Conservation (phyloP, 2,329 filamentous ascomycete species). For the Venturia oleaginea region DNA sequence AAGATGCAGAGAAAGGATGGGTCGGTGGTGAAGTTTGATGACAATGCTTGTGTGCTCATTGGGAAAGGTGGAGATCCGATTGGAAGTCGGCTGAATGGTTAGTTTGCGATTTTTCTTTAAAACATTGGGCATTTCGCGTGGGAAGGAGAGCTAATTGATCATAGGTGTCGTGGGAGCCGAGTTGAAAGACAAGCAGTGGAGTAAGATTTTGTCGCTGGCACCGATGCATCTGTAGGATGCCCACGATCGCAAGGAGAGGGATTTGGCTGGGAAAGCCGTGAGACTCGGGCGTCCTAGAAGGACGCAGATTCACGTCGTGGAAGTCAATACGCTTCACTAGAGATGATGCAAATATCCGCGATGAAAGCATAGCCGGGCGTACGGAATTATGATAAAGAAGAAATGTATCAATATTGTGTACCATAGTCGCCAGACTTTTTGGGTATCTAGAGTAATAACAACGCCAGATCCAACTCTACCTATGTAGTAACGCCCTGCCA, state of each 20-base stretch:
- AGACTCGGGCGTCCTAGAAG: not conserved
- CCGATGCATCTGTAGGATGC: conserved; percentile 50
- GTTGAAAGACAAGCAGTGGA: conserved; percentile 88
- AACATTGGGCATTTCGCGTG: too few relatives aligned
- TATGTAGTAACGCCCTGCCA: not conserved
- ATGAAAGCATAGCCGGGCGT: not conserved
- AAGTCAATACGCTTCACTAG: not conserved
- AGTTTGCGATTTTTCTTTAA: conserved; percentile 20
- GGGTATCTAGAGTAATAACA: conserved; percentile 6
- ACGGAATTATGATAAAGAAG: not conserved
- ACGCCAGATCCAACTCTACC: not conserved
- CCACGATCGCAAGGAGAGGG: not conserved
- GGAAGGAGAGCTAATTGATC: too few relatives aligned
- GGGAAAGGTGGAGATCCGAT: conserved; percentile 96
- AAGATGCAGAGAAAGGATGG: conserved; percentile 81
- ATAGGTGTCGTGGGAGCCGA: conserved; percentile 81
- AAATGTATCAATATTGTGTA: conserved; percentile 8
- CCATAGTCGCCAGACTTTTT: not conserved
- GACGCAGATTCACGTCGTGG: not conserved
- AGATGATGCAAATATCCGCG: not conserved
- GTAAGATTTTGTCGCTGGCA: conserved; percentile 93
- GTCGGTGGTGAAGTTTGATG: conserved; percentile 84
- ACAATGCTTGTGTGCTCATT: conserved; percentile 95
- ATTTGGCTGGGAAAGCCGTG: not conserved
- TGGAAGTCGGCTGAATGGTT: conserved; percentile 78